These are phyloP conservation scores for Prunus davidiana DNA, from an alignment of 306 rosid genomes.

Conservation along the genomic window DNA sequence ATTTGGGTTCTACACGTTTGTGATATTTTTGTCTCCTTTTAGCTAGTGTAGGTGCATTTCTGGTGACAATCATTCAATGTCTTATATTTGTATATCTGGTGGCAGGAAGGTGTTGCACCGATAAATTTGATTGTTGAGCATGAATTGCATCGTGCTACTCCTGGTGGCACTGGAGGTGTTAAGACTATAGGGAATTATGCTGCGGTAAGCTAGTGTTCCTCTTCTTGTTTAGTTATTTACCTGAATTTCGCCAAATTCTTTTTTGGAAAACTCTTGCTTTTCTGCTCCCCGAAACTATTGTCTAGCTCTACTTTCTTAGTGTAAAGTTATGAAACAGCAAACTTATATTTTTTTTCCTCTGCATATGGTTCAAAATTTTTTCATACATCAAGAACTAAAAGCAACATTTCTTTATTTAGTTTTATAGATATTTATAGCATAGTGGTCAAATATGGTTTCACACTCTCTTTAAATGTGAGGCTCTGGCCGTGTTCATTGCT, in stretches of 20 bases:
- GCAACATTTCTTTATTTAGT: not conserved
- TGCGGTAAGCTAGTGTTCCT: conserved; percentile 57
- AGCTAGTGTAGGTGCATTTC: not conserved
- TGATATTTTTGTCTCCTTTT: not conserved
- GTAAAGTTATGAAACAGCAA: not conserved
- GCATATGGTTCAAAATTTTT: conserved; percentile 3
- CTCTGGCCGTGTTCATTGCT: not conserved
- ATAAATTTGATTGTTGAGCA: conserved; percentile 80
- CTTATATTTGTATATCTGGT: conserved; percentile 16
- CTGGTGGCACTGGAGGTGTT: conserved; percentile 99
- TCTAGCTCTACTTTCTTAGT: not conserved
- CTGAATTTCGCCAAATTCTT: not conserved
- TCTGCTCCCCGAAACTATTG: conserved; percentile 6
- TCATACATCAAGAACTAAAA: not conserved
- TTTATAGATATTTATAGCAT: not conserved
- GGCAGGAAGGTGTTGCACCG: conserved; percentile 94
- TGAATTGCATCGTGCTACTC: conserved; percentile 95
- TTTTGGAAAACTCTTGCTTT: conserved; percentile 13
- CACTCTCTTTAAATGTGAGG: not conserved
- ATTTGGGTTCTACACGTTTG: not conserved
- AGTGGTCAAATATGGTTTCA: not conserved
- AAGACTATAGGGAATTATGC: conserved; percentile 99
- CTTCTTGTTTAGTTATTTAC: conserved; percentile 10
- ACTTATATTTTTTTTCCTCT: not conserved
- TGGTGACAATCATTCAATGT: not conserved